Base-by-base conservation (phyloP, 2,329 filamentous ascomycete genomes). In the Aspergillus awamori region DNA sequence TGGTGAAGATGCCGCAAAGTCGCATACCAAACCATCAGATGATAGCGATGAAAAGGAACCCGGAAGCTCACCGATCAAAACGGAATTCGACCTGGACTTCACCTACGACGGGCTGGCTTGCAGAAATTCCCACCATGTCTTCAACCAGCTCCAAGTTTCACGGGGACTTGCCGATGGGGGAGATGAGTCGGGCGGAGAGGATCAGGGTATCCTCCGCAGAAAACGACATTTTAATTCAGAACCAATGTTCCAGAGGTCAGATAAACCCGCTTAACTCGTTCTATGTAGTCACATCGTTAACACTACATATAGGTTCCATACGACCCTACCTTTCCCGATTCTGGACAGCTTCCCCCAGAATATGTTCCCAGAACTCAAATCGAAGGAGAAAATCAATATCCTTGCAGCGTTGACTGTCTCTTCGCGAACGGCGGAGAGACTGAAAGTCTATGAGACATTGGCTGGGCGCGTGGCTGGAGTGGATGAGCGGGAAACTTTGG, bases 401-500 rank as follows among this genome's bases (percentile, higher is more conserved):
- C 78, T 70, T 75, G 67, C 87, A 48, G 82, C 87, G 2, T 79
- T 98, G 52, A 89, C 89, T 2, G 92, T 91, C 0, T 91, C 92
- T 57, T 88, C 90, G 10, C 84, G 84, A 6, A 88, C 96, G n/a
- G 87, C 88, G 11, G 81, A 85, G 20, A 85, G 86, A 36, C 80
- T 97, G 49, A 89, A 89, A 71, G 75, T 78, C 2, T 77, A 96
- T 28, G 87, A 90, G 66, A 79, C 83, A 22, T 82, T 89, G 11
- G 87, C 90, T 11, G 79, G 84, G 15, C 84, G 88, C 63, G 82
- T 60, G 76, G 82, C 93, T 15, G 81, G 83, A 0, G 69, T 94
- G 3, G 92, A 96, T 62, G 93, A 98, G 71, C 85, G 94, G 45
- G 95, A 99, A 77, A 82, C 83, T 2, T 81, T 98, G n/a, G 86